A percentile compares a stretch with the other conserved stretches of the same genome.
phyloP scores from a whole-genome alignment of 140 eudicot species.

The Stevia rebaudiana region DNA sequence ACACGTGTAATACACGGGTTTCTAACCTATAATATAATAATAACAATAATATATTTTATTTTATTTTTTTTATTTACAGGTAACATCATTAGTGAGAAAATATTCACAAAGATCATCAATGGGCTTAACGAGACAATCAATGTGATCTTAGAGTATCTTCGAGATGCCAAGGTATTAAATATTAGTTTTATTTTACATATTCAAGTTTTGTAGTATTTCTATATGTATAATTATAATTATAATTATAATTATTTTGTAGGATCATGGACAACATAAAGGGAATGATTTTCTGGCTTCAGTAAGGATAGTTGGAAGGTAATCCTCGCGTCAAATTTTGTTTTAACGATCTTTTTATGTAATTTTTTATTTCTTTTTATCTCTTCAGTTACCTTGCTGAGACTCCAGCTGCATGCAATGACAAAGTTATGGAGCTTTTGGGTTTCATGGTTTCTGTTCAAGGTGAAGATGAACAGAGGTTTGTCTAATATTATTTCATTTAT shows the following conservation, averaged over 20 bases:
- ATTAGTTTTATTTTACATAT: not conserved
- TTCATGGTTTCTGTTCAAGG: constrained; percentile 83
- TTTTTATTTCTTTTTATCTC: not conserved
- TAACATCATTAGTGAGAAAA: constrained; percentile 50
- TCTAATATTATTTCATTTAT: constrained; percentile 4
- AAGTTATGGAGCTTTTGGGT: constrained; percentile 62
- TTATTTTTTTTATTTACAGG: constrained; percentile 22
- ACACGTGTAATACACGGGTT: no score
- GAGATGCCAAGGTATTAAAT: constrained; percentile 72
- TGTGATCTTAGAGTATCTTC: constrained; percentile 74
- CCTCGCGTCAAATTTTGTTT: not conserved
- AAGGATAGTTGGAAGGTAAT: constrained; percentile 80
- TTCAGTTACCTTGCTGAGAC: constrained; percentile 91
- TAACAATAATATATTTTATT: not conserved
- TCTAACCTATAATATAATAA: no score
- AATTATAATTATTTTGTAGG: constrained; percentile 38
- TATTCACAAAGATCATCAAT: constrained; percentile 56
- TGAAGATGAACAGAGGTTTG: constrained; percentile 72
- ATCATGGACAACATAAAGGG: constrained; percentile 73
- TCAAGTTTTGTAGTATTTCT: not conserved
- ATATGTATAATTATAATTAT: constrained; percentile 15
- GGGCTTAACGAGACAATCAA: constrained; percentile 84
- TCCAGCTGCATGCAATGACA: constrained; percentile 68
- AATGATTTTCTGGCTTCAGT: constrained; percentile 91
- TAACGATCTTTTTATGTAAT: not conserved